These are phyloP conservation scores for Cystobasidium slooffiae DNA, from an alignment of 1,284 basidiomycete genomes.

Conservation along the genomic window DNA sequence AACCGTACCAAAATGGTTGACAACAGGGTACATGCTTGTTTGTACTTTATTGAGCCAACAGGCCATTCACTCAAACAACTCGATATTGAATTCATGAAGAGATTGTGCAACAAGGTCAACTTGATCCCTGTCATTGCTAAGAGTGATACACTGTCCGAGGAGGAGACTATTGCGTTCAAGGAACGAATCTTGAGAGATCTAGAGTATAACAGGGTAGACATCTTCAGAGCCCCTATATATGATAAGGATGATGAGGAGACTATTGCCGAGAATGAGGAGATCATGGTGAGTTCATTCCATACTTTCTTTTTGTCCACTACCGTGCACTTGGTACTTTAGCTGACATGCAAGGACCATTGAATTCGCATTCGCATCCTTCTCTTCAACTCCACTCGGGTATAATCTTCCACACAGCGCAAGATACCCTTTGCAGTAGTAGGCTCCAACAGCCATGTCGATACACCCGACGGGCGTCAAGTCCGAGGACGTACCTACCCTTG, in stretches of 20 bases:
- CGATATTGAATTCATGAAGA: constrained; percentile 96
- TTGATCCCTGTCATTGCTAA: constrained; percentile 96
- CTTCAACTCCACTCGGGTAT: background rate
- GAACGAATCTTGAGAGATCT: constrained; percentile 80
- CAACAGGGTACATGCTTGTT: constrained; percentile 82
- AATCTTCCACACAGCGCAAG: constrained; percentile 66
- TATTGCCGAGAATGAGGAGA: constrained; percentile 90
- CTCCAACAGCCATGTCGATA: constrained; percentile 77
- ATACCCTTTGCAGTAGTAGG: constrained; percentile 97
- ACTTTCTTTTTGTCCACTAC: background rate
- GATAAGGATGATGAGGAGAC: constrained; percentile 98
- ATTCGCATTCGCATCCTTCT: background rate
- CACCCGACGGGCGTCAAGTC: constrained; percentile 83
- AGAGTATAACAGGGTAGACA: constrained; percentile 87
- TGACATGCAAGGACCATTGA: background rate
- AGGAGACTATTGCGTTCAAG: constrained; percentile 90
- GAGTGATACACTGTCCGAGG: constrained; percentile 93
- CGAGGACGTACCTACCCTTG: constrained; percentile 93
- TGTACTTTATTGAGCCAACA: constrained; percentile 97
- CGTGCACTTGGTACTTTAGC: background rate
- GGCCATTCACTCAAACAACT: constrained; percentile 90
- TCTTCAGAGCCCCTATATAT: constrained; percentile 93
- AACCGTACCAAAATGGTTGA: constrained; percentile 77
- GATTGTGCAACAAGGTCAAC: constrained; percentile 94
- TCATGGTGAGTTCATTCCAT: constrained; percentile 63